Evolutionary conservation across 306 rosid species (phyloP), one percentile per base, ranked within the genome.

Genomic region (Albizia julibrissin): DNA sequence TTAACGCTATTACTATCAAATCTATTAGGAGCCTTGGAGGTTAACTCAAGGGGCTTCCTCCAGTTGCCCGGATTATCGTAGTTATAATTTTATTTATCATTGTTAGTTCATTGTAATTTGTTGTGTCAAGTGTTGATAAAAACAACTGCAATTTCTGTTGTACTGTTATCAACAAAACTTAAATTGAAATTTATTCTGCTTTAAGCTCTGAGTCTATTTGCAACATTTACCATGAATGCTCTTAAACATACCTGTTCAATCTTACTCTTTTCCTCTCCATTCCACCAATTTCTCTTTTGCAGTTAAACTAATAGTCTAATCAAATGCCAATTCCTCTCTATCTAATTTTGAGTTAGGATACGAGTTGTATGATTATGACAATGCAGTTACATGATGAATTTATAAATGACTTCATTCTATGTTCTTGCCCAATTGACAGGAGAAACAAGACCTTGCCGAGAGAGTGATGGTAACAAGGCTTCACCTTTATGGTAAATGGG

Each of bases 391-490:
- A 26, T 64, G 27, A 69, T 69, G 54, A 24, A 42, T 69, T 69
- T 40, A 33, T 69, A 40, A 42, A 69, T 69, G 34, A 69, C 29
- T 22, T 6, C 33, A 11, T 13, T 27, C 74, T 40, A 12, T 69
- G 24, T 69, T 42, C 21, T 75, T 9, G 22, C 24, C 37, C 68
- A 27, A 52, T 88, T 83, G 64, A 76, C 84, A 95, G 98, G 98
- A 95, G 89, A 89, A 80, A 37, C 99, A 90, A 44, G 94, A 91
- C 50, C 98, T 95, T 79, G 99, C 99, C 2, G 99, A 95, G 85
- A 89, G 99, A 89, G 98, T 95, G 77, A 95, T 95, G 99, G 74
- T 95, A 72, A 95, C 99, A 52, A 76, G 99, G 80, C 99, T 95
- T 74, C 91, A 93, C 85, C 94, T 95, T 33, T 95, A 93, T 72